These are phyloP conservation scores for Endotrypanum monterogeii DNA, from an alignment of 208 protist genomes.

Conservation along the genomic window DNA sequence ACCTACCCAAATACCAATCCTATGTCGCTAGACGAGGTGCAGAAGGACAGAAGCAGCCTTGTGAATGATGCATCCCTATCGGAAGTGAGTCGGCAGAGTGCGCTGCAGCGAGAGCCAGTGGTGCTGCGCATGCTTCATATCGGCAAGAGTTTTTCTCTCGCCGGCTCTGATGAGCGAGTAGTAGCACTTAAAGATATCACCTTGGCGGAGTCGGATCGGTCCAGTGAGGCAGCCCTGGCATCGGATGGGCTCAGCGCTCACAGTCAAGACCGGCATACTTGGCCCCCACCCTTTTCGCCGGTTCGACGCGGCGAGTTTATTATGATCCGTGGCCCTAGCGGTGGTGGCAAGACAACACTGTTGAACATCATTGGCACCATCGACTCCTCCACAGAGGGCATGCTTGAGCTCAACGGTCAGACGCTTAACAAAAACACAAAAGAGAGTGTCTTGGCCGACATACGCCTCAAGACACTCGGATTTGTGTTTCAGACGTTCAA, in stretches of 20 bases:
- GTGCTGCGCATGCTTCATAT: constrained; percentile 64
- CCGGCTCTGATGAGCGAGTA: constrained; percentile 50
- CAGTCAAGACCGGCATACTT: not conserved
- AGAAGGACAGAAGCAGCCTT: not conserved
- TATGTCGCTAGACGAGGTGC: not conserved
- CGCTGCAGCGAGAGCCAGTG: constrained; percentile 42
- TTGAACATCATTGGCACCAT: constrained; percentile 96
- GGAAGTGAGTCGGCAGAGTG: constrained; percentile 17
- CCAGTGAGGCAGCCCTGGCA: not conserved
- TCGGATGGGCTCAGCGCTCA: not conserved
- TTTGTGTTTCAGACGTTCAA: constrained; percentile 99
- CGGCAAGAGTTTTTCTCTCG: constrained; percentile 75
- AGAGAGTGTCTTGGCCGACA: constrained; percentile 83
- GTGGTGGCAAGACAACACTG: constrained; percentile 96
- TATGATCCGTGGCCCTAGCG: constrained; percentile 97
- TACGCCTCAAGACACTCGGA: constrained; percentile 93
- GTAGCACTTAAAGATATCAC: constrained; percentile 68
- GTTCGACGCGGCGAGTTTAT: constrained; percentile 95
- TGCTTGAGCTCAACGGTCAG: constrained; percentile 84
- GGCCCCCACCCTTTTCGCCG: constrained; percentile 52
- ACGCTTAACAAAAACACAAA: constrained; percentile 60
- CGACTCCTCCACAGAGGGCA: constrained; percentile 84
- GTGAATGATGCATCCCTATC: not conserved
- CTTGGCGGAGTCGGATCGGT: constrained; percentile 40
- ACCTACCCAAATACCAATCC: not conserved